Conservation (phyloP, 352 stramenopile species). For the Plasmopara viticola region DNA sequence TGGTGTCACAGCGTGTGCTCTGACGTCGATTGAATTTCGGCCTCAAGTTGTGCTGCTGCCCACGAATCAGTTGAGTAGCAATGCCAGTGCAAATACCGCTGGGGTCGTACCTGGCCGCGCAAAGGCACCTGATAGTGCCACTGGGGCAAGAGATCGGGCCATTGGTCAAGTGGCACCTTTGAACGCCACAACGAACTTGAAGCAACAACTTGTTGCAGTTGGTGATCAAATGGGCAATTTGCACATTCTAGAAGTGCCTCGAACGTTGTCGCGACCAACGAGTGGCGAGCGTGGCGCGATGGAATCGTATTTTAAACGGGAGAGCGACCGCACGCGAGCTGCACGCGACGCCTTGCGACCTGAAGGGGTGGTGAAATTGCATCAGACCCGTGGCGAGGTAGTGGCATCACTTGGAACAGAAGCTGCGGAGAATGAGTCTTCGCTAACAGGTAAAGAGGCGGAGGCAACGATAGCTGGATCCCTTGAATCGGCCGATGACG, state of each 20-base stretch:
- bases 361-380: slow-evolving; percentile 14
- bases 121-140: slow-evolving; percentile 11
- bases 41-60: slow-evolving; percentile 21
- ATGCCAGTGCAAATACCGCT: slow-evolving; percentile 7
- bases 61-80: slow-evolving; percentile 10
- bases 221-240: slow-evolving; percentile 90
- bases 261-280: slow-evolving; percentile 78
- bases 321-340: slow-evolving; percentile 65
- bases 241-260: slow-evolving; percentile 89
- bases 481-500: slow-evolving; percentile 40
- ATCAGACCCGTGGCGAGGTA: slow-evolving; percentile 21
- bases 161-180: slow-evolving; percentile 5
- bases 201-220: slow-evolving; percentile 88
- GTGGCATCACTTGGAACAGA: slow-evolving; percentile 1
- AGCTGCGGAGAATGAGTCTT: background rate
- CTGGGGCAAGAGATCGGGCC: slow-evolving; percentile 15
- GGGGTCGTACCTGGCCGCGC: slow-evolving; percentile 9
- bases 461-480: slow-evolving; percentile 7
- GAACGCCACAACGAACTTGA: slow-evolving; percentile 32
- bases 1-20: slow-evolving; percentile 75
- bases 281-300: slow-evolving; percentile 78
- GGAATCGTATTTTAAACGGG: slow-evolving; percentile 86
- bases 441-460: slow-evolving; percentile 7
- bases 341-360: slow-evolving; percentile 23
- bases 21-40: slow-evolving; percentile 85